These are phyloP conservation scores for Pezizomycotina sp. DNA, from an alignment of 2,329 filamentous ascomycete genomes.

Conservation along the genomic window DNA sequence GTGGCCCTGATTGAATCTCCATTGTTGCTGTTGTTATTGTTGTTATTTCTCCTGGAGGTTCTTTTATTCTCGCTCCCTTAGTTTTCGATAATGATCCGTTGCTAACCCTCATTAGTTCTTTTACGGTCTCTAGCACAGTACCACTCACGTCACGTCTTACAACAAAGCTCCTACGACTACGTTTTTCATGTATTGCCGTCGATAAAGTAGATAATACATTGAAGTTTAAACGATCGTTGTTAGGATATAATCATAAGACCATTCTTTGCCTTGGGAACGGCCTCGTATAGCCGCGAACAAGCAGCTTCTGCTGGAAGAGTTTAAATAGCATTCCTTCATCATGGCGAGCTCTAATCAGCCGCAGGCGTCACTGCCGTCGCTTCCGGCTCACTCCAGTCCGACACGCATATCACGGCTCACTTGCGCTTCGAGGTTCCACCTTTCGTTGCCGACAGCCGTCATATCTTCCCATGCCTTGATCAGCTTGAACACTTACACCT, in stretches of 20 bases:
- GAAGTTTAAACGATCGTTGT: no score
- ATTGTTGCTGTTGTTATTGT: no score
- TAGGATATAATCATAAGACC: no score
- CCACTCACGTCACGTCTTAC: neutral
- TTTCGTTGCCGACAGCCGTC: constrained; percentile 68
- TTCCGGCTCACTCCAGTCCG: constrained; percentile 71
- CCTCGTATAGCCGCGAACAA: no score
- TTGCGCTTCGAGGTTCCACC: constrained; percentile 77
- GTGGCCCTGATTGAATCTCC: no score
- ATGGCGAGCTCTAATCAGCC: constrained; percentile 42
- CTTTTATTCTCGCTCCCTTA: no score
- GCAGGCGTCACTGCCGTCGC: constrained; percentile 71
- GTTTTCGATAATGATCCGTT: no score
- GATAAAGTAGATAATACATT: neutral
- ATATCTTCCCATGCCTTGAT: constrained; percentile 86
- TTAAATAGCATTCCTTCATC: constrained; percentile 27
- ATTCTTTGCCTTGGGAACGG: no score
- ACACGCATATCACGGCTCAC: constrained; percentile 57
- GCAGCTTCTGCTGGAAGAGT: no score
- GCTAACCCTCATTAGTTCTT: no score
- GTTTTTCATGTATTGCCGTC: neutral
- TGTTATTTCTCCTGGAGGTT: no score
- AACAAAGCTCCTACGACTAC: constrained; percentile 2
- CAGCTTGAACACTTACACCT: constrained; percentile 85
- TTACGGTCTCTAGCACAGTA: no score